A percentile compares a stretch with the other conserved stretches of the same genome.
These are phyloP conservation scores for Ambrosia trifida DNA, from an alignment of 129 eudicot species.

Conservation along the genomic window DNA sequence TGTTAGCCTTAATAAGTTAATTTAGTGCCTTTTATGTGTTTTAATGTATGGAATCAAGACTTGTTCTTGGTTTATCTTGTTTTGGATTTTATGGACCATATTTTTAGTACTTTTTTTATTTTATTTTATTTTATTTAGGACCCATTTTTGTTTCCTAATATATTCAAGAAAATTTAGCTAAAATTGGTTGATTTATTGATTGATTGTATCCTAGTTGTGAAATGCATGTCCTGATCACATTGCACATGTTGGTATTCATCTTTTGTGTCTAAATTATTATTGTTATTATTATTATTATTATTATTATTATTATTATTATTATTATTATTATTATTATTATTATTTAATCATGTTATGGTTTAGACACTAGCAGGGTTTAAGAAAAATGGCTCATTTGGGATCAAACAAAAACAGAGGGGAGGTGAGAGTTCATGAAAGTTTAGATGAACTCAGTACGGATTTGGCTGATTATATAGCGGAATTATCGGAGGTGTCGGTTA, in stretches of 20 bases:
- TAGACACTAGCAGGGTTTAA: conserved; percentile 23
- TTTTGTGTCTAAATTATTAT: conserved; percentile 1
- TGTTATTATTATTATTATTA: not conserved
- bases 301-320: no score
- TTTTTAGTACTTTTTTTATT: conserved; percentile 20
- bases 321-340: not conserved
- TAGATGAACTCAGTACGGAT: conserved; percentile 77
- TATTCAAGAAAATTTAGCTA: conserved; percentile 3
- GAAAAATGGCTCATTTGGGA: conserved; percentile 61
- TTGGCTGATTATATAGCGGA: conserved; percentile 88
- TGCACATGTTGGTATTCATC: conserved; percentile 15
- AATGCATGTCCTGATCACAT: conserved; percentile 23
- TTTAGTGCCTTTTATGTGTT: conserved; percentile 15
- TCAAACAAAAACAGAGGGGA: conserved; percentile 58
- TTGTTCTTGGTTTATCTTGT: conserved; percentile 28
- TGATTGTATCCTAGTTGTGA: not conserved
- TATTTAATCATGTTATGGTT: no score
- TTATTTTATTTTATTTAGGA: conserved; percentile 7
- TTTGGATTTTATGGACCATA: conserved; percentile 12
- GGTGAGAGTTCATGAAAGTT: conserved; percentile 64
- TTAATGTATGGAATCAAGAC: conserved; percentile 13
- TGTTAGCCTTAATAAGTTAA: conserved; percentile 19
- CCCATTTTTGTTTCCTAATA: conserved; percentile 7
- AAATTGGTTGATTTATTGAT: not conserved
- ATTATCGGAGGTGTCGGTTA: conserved; percentile 72